These are phyloP conservation scores for Penicillium simplicissimum DNA, from an alignment of 495 filamentous ascomycete species.

Conservation along the genomic window DNA sequence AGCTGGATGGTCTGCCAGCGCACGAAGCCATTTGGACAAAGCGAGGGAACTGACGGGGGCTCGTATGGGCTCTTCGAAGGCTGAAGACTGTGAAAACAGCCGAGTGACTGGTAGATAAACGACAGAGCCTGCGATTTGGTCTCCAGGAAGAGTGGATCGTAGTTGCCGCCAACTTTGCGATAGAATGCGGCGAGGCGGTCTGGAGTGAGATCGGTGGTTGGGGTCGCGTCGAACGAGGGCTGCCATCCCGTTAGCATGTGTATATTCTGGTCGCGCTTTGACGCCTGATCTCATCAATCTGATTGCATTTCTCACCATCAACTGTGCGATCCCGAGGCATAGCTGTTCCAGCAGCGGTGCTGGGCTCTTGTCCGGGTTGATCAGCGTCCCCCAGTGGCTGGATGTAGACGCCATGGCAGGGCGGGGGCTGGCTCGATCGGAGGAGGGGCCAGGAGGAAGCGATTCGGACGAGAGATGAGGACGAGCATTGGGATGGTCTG, in stretches of 20 bases:
- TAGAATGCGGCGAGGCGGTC: constrained; percentile 88
- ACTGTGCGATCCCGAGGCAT: constrained; percentile 72
- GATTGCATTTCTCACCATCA: constrained; percentile 61
- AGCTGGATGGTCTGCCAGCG: constrained; percentile 94
- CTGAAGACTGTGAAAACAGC: constrained; percentile 79
- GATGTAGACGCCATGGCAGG: constrained; percentile 37
- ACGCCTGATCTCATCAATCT: constrained; percentile 2
- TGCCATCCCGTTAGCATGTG: constrained; percentile 13
- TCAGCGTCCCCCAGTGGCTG: constrained; percentile 78
- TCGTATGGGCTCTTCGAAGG: constrained; percentile 70
- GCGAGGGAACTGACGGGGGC: constrained; percentile 74
- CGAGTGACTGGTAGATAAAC: constrained; percentile 88
- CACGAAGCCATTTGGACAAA: constrained; percentile 82
- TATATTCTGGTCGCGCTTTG: not conserved
- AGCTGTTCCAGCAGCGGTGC: constrained; percentile 75
- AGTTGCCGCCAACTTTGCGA: constrained; percentile 82
- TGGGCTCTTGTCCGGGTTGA: constrained; percentile 76
- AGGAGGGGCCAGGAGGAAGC: constrained; percentile 20
- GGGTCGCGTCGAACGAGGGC: constrained; percentile 64
- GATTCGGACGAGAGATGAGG: not conserved
- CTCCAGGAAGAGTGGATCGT: constrained; percentile 81
- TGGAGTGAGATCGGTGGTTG: constrained; percentile 68
- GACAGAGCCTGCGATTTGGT: constrained; percentile 75
- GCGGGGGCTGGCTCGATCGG: constrained; percentile 20
- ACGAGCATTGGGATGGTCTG: constrained; percentile 16